Conservation (phyloP, 140 eudicot species). For the Erigeron philadelphicus region DNA sequence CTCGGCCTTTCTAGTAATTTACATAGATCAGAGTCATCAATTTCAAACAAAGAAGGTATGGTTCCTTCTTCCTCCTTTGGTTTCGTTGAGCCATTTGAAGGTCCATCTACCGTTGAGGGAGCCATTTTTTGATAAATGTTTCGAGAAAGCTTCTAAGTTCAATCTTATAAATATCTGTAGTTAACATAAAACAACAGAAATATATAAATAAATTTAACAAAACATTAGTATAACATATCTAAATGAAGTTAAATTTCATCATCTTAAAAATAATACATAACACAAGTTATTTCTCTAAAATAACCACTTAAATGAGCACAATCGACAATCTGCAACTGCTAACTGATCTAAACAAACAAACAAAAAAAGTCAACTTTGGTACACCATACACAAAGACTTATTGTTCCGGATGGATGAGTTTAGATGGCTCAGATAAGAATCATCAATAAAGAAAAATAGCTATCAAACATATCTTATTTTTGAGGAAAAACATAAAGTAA, state of each 20-base stretch:
- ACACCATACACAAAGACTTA: too few relatives aligned
- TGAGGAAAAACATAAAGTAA: too few relatives aligned
- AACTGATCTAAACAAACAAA: too few relatives aligned
- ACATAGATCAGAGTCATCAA: conserved; percentile 58
- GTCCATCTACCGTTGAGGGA: conserved; percentile 39
- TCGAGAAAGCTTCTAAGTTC: neutral
- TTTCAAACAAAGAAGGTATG: conserved; percentile 50
- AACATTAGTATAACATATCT: neutral
- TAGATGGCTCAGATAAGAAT: too few relatives aligned
- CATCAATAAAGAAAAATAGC: too few relatives aligned
- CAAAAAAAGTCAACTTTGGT: too few relatives aligned
- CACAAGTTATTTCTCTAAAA: neutral
- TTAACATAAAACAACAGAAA: neutral
- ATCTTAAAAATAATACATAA: neutral
- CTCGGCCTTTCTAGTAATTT: conserved; percentile 62
- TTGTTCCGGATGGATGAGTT: too few relatives aligned
- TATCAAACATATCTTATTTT: too few relatives aligned
- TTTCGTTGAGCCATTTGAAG: conserved; percentile 49
- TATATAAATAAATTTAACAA: neutral
- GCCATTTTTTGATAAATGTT: conserved; percentile 33
- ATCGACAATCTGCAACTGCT: too few relatives aligned
- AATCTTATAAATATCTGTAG: conserved; percentile 25
- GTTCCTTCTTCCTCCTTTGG: conserved; percentile 36
- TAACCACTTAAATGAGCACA: too few relatives aligned
- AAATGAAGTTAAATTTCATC: neutral